Percentiles rank a stretch among this genome's conserved stretches.
Conservation (phyloP, 179 eudicot species). For the Gypsophila paniculata region DNA sequence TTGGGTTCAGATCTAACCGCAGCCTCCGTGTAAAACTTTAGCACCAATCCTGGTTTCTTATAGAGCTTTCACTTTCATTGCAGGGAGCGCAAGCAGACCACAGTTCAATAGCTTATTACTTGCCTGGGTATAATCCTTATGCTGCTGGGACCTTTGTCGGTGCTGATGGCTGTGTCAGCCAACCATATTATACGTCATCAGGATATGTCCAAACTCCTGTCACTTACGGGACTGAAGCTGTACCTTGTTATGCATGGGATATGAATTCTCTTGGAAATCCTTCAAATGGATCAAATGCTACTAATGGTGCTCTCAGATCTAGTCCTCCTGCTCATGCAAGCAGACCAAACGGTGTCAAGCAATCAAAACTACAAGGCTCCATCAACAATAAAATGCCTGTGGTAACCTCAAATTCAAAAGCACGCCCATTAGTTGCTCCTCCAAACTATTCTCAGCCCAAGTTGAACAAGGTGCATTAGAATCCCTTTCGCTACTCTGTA, state of each 20-base stretch:
- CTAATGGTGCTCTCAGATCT: conserved; percentile 34
- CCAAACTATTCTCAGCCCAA: conserved; percentile 37
- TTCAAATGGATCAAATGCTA: conserved; percentile 28
- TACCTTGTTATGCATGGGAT: conserved; percentile 55
- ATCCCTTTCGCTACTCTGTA: background rate
- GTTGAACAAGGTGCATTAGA: conserved; percentile 24
- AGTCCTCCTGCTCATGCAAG: conserved; percentile 23
- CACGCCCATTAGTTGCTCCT: conserved; percentile 31
- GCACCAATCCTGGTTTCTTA: background rate
- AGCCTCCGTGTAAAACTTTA: background rate
- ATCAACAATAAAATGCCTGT: conserved; percentile 25
- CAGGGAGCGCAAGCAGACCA: conserved; percentile 55
- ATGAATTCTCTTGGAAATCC: conserved; percentile 36
- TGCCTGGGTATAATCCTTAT: conserved; percentile 57
- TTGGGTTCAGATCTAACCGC: too few relatives aligned
- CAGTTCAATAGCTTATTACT: conserved; percentile 48
- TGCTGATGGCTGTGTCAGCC: conserved; percentile 45
- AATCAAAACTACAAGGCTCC: conserved; percentile 30
- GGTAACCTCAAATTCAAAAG: conserved; percentile 38
- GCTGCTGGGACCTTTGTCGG: conserved; percentile 43
- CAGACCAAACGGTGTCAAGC: conserved; percentile 46
- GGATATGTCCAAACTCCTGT: conserved; percentile 44
- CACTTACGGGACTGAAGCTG: conserved; percentile 51
- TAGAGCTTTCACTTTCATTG: conserved; percentile 9
- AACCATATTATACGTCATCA: conserved; percentile 39